Evolutionary conservation across 2,329 filamentous ascomycete species (phyloP).

Genomic region (Drechslerella dactyloides): DNA sequence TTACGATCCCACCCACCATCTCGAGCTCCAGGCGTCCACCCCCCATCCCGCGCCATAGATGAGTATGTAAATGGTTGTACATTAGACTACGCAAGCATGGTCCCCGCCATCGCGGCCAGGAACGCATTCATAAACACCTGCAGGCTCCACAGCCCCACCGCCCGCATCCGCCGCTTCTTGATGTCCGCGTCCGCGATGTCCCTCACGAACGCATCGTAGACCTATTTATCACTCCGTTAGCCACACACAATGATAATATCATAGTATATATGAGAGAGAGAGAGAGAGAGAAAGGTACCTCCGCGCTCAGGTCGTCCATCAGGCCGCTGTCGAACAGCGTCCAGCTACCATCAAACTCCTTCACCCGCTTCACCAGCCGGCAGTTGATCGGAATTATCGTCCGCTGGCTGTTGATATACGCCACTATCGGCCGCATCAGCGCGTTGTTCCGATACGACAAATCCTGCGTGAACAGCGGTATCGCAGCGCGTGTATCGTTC

Average conservation of each 20-base stretch:
- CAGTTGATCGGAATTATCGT: slow-evolving; percentile 96
- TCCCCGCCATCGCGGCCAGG: slow-evolving; percentile 92
- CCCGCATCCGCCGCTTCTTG: slow-evolving; percentile 83
- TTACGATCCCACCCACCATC: too few species aligned
- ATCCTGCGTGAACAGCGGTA: slow-evolving; percentile 89
- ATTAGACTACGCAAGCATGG: slow-evolving; percentile 58
- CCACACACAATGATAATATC: background rate
- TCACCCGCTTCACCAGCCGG: slow-evolving; percentile 84
- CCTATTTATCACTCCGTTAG: slow-evolving; percentile 59
- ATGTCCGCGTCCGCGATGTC: slow-evolving; percentile 90
- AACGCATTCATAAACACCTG: slow-evolving; percentile 90
- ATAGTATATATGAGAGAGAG: background rate
- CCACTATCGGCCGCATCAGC: slow-evolving; percentile 91
- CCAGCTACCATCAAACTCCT: slow-evolving; percentile 95
- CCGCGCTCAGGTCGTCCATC: slow-evolving; percentile 89
- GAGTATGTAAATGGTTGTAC: too few species aligned
- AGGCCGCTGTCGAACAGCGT: slow-evolving; percentile 90
- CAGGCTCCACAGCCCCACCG: slow-evolving; percentile 95
- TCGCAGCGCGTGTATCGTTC: slow-evolving; percentile 89
- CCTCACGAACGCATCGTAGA: slow-evolving; percentile 89
- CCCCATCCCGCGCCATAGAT: too few species aligned
- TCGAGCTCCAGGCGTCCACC: too few species aligned
- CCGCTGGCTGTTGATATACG: slow-evolving; percentile 93
- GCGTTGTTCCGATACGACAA: slow-evolving; percentile 96
- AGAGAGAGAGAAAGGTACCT: slow-evolving; percentile 61